Base-by-base conservation (phyloP, 768 basidiomycete genomes). In the Pleurotus pulmonarius region DNA sequence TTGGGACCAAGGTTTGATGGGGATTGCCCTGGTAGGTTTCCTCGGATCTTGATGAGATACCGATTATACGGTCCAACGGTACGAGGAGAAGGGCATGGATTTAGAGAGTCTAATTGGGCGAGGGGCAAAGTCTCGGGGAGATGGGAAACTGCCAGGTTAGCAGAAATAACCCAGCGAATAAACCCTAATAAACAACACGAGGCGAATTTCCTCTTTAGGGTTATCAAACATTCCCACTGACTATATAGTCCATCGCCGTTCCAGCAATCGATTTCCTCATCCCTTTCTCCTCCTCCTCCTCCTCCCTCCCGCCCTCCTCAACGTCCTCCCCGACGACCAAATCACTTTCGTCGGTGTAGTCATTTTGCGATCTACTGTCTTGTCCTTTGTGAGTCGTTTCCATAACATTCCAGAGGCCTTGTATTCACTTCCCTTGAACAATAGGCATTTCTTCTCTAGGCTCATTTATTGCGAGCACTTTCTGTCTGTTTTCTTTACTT, bases 351-450 rank as follows among this genome's bases (percentile, higher is more conserved):
- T 59, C 54, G 49, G 52, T 49, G 41, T 57, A 48, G 45, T 59
- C 60, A 45, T 58, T 53, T 18, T 57, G 15, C 25, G 49, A 58
- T 46, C 56, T 46, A 46, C 58, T 57, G 64, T 60, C 63, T 60
- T 63, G 61, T 58, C 59, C 53, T 53, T 57, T 58, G 55, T 58
- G 58, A 63, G 55, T 56, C 56, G 67, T 70, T 64, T 69, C 63
- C 67, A 72, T 73, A 73, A 75, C 70, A 64, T 63, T 75, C 62
- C 72, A 69, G 70, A 69, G 64, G 63, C 63, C 57, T 69, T 67
- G 60, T 71, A 56, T 68, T 71, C 57, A 65, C 62, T 60, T 60
- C 60, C 59, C 63, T 56, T 57, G 29, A 34, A 34, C 29, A 34
- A 64, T 59, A 55, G 55, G 59, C 65, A 56, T 65, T 65, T 51